Percentiles rank a stretch among this genome's conserved stretches.
phyloP scores from a whole-genome alignment of 1,284 basidiomycete genomes.

The Ganoderma resinaceum region DNA sequence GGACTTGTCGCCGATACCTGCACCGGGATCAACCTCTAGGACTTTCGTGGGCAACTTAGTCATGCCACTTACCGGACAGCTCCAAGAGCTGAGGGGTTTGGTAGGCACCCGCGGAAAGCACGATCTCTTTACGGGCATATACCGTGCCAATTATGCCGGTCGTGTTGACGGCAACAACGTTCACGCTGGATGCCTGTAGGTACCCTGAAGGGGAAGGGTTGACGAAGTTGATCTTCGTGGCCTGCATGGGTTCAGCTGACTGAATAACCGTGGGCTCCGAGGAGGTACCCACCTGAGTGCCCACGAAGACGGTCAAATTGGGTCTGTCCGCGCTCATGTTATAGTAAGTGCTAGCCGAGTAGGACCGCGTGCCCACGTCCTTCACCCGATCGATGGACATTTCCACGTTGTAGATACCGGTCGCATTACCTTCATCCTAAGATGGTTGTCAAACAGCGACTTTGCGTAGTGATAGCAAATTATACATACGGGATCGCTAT shows the following conservation, averaged over 20 bases:
- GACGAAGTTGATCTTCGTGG: slow-evolving; percentile 11
- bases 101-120: slow-evolving; percentile 34
- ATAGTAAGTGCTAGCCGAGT: slow-evolving; percentile 34
- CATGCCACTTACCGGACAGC: slow-evolving; percentile 31
- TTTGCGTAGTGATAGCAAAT: background rate
- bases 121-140: slow-evolving; percentile 35
- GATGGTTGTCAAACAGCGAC: background rate
- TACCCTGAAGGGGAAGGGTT: background rate
- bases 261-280: background rate
- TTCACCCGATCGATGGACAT: slow-evolving; percentile 31
- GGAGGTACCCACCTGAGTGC: slow-evolving; percentile 20
- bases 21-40: background rate
- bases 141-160: slow-evolving; percentile 22
- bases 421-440: slow-evolving; percentile 33
- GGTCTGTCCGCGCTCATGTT: slow-evolving; percentile 12
- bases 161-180: slow-evolving; percentile 23
- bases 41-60: no score
- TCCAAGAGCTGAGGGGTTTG: slow-evolving; percentile 38
- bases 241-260: background rate
- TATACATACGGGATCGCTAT: slow-evolving; percentile 32
- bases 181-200: slow-evolving; percentile 59
- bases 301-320: slow-evolving; percentile 22
- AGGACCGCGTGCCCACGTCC: slow-evolving; percentile 33
- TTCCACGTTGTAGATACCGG: slow-evolving; percentile 33
- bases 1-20: slow-evolving; percentile 31